Evolutionary conservation across 768 basidiomycete species (phyloP), one percentile per base, ranked within the genome.

Genomic region (Lyophyllum shimeji): DNA sequence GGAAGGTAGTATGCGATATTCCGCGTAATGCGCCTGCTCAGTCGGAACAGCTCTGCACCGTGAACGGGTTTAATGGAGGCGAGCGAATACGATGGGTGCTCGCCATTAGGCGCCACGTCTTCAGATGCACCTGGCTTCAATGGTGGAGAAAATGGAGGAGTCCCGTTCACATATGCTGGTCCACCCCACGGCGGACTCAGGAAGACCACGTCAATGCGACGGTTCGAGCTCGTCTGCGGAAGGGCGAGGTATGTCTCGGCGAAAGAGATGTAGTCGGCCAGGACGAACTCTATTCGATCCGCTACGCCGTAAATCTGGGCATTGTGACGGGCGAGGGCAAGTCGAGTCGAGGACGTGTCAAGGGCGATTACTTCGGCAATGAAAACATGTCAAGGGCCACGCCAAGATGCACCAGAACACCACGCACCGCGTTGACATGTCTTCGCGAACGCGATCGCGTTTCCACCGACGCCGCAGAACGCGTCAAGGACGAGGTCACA

Each of bases 391-490:
- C n/a, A 27, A 29, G 3, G 2, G 5, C 24, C 25, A 6, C 23
- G 6, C 34, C 1, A 3, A 7, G 29, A 37, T 9, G 20, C 23
- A 43, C 7, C 42, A 21, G 12, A 27, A 43, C 37, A 23, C 20
- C 11, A 70, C 87, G 56, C 64, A 97, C 96, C 96, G 71, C 90
- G 75, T 68, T 96, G 90, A 73, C 97, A 99, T 2, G 95, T 97
- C 68, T 89, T 84, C 2, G 97, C 97, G 71, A 99, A 98, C 3
- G 95, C 93, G 55, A 99, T 98, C 0, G 96, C 85, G 65, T 99
- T 99, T 15, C 96, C 97, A 24, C 97, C 97, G 0, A 98, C 95
- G 0, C 97, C 97, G 65, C 95, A 98, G 69, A 98, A 99, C 0
- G 95, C 93, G 66, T 98, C 97, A 33, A 96, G 77, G 57, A 97